Evolutionary conservation across 176 grass and related monocot species (phyloP), one percentile per base, ranked within the genome.

Genomic region (Saccharum spontaneum): DNA sequence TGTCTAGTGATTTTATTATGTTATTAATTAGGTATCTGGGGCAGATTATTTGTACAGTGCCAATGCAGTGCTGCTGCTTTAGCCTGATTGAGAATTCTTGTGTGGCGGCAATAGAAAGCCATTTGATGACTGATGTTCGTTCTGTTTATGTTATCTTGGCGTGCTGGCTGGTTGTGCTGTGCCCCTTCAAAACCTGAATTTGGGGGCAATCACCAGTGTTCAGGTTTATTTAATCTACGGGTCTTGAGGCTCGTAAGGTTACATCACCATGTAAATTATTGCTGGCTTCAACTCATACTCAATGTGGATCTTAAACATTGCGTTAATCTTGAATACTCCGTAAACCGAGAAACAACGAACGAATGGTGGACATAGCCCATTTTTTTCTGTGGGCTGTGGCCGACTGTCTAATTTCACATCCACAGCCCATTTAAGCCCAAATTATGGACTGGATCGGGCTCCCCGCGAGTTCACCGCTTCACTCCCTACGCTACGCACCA

Each of bases 21-120:
- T 20, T 40, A 2, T 14, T 40, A 4, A 4, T 49, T 74, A 65
- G 33, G 13, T 13, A 4, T 24, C 22, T 37, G 13, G 40, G 5
- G n/a, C 77, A 65, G 55, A 65, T 33, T 43, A 50, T 76, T 76
- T 76, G 69, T 41, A 67, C 43, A 75, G 70, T 31, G 36, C 23
- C 22, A 43, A 43, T 87, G 60, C 57, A 55, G 39, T 6, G 11
- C 3, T 78, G 6, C 10, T 67, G 11, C 30, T 67, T 39, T 26
- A 52, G 28, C 45, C 46, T 39, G 8, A 14, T 26, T 28, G 37
- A 1, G 39, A 61, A 20, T n/a, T 28, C 1, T 15, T 38, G 55
- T 72, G 59, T 63, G 28, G 18, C 43, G 41, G 11, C 6, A 10
- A 64, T 5, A 50, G 16, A 2, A 50, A 73, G 16, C 0, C 34